Conservation (phyloP, 176 grass and related monocot species). For the Rhynchospora tenuis region DNA sequence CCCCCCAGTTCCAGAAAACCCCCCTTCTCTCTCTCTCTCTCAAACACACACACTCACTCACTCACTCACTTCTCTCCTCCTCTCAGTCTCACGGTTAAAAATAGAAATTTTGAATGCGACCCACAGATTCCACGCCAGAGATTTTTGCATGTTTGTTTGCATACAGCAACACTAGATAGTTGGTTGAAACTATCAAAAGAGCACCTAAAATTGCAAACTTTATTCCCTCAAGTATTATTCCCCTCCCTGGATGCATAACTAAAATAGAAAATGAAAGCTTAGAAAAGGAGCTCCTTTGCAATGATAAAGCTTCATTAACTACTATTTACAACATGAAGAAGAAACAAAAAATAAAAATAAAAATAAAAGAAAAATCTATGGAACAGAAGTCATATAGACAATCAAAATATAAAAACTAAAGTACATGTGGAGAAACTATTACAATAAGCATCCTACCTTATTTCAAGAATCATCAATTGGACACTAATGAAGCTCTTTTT, state of each 20-base stretch:
- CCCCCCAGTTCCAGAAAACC: not conserved
- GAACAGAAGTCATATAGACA: not conserved
- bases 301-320: not conserved
- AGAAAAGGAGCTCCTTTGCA: not conserved
- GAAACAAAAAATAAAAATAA: too few relatives aligned
- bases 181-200: conserved; percentile 3
- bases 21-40: too few relatives aligned
- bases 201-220: not conserved
- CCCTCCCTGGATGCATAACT: not conserved
- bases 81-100: not conserved
- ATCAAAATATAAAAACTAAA: not conserved
- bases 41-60: too few relatives aligned
- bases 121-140: not conserved
- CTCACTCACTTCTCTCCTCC: too few relatives aligned
- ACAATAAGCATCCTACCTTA: conserved; percentile 1
- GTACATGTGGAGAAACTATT: not conserved
- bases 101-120: conserved; percentile 2
- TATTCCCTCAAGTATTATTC: not conserved
- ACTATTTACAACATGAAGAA: not conserved
- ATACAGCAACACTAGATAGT: not conserved
- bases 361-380: not conserved
- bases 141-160: conserved; percentile 17
- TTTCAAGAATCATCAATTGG: conserved; percentile 15
- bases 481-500: not conserved
- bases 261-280: not conserved